phyloP scores from a whole-genome alignment of 768 basidiomycete genomes.

The Boletellus ananas region DNA sequence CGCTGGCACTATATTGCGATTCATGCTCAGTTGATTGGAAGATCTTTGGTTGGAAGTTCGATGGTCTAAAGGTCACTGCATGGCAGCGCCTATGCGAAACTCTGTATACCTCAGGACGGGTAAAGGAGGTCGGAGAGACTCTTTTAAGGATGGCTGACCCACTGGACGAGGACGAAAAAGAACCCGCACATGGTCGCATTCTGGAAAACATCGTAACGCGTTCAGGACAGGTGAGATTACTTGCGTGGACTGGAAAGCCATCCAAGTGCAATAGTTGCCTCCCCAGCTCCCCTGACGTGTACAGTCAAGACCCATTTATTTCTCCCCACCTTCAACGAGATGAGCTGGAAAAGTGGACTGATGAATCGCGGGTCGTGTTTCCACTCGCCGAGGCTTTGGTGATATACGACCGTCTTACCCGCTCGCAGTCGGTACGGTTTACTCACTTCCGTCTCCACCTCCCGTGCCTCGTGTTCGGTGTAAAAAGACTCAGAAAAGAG shows the following conservation, averaged over 20 bases:
- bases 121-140: not conserved
- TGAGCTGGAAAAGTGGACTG: not conserved
- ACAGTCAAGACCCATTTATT: not conserved
- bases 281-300: not conserved
- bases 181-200: not conserved
- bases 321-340: not conserved
- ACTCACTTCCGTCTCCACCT: not conserved
- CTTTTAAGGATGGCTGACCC: not conserved
- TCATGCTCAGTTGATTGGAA: not conserved
- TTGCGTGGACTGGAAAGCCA: not conserved
- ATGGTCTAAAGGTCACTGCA: not conserved
- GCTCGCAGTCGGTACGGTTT: not conserved
- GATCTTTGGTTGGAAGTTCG: slow-evolving; percentile 3
- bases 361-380: not conserved
- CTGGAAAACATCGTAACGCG: not conserved
- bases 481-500: not conserved
- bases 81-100: not conserved
- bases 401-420: not conserved
- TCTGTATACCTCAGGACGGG: not conserved
- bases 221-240: not conserved
- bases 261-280: too few relatives aligned
- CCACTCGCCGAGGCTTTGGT: not conserved
- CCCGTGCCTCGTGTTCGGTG: not conserved
- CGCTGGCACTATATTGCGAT: not conserved
- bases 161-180: not conserved